These are phyloP conservation scores for Kockiozyma suomiensis DNA, from an alignment of 805 yeast species.

Conservation along the genomic window DNA sequence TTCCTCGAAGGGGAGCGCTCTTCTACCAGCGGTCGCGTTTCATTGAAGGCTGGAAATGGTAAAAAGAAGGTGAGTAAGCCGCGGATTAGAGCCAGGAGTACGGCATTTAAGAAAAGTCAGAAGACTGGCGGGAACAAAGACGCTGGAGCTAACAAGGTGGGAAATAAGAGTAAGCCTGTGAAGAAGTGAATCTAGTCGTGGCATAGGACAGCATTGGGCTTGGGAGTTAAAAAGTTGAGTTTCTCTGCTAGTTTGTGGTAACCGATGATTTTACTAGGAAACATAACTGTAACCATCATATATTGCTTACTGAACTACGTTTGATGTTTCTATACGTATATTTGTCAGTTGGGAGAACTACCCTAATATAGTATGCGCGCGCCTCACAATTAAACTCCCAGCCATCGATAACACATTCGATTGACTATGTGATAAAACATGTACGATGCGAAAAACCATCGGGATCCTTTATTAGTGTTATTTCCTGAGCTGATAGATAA, in stretches of 20 bases:
- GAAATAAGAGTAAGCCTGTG: not conserved
- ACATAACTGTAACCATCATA: no score
- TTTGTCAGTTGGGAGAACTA: no score
- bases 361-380: no score
- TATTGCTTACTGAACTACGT: no score
- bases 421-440: not conserved
- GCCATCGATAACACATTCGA: not conserved
- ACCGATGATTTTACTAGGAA: no score
- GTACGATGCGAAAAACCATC: not conserved
- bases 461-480: not conserved
- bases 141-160: not conserved
- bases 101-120: slow-evolving; percentile 51
- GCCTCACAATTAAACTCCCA: not conserved
- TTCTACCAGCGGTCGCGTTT: slow-evolving; percentile 25
- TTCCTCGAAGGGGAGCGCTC: slow-evolving; percentile 43
- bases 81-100: slow-evolving; percentile 58
- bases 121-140: not conserved
- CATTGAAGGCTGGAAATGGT: slow-evolving; percentile 40
- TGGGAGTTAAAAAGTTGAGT: slow-evolving; percentile 3
- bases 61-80: slow-evolving; percentile 53
- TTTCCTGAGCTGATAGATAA: not conserved
- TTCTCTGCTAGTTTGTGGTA: not conserved
- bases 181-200: not conserved
- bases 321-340: no score
- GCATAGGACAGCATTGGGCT: not conserved